Percentiles rank a stretch among this genome's conserved stretches.
Evolutionary conservation across 2,329 filamentous ascomycete genomes (phyloP).

Genomic region (Clarireedia hainanense): DNA sequence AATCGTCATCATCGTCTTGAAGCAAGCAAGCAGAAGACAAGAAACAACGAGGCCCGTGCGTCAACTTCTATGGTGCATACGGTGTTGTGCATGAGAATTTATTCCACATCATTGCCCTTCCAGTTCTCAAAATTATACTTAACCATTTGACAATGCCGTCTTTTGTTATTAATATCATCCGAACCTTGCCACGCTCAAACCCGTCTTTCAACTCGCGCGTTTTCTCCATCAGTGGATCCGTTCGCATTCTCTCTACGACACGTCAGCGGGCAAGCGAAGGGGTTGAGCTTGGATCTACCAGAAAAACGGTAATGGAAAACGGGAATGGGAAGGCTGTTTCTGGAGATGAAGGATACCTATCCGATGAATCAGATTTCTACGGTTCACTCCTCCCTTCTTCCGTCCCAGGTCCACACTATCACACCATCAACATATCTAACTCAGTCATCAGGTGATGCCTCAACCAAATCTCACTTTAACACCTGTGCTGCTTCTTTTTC

Average conservation of each 20-base stretch:
- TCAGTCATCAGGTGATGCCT: slow-evolving; percentile 43
- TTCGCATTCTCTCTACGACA: not conserved
- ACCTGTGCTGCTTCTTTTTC: slow-evolving; percentile 44
- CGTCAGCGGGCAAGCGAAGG: not conserved
- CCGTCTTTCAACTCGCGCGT: no score
- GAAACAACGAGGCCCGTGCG: not conserved
- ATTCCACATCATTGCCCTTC: not conserved
- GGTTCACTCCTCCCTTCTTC: slow-evolving; percentile 31
- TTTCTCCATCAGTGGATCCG: no score
- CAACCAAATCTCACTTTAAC: slow-evolving; percentile 40
- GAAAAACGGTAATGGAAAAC: slow-evolving; percentile 13
- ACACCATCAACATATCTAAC: slow-evolving; percentile 10
- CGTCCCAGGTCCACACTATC: not conserved
- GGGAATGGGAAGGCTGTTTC: not conserved
- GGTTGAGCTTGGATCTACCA: not conserved
- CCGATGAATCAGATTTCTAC: slow-evolving; percentile 48
- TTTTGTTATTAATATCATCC: no score
- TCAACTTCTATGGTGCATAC: not conserved
- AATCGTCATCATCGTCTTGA: not conserved
- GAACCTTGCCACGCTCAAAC: no score
- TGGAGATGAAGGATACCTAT: slow-evolving; percentile 18
- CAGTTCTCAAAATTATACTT: not conserved
- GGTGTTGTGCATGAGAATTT: not conserved
- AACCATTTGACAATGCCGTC: no score
- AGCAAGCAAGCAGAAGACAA: not conserved